Evolutionary conservation across 169 alveolate species (phyloP).

Genomic region (Plasmodium ovale): DNA sequence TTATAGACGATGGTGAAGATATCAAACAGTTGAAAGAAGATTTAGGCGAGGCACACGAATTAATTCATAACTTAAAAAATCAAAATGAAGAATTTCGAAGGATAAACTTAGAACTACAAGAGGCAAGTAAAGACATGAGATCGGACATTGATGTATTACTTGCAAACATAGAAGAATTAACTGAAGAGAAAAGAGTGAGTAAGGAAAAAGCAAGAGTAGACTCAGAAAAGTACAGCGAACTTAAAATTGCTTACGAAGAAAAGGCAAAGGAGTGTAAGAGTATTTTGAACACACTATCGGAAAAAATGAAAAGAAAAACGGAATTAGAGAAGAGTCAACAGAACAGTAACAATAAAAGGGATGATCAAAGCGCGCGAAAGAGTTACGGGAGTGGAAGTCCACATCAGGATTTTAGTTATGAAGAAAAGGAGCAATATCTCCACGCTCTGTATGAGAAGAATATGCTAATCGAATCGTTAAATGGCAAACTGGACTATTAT

Average conservation of each 20-base stretch:
- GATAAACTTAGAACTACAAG: constrained; percentile 29
- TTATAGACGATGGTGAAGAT: constrained; percentile 66
- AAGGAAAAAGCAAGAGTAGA: constrained; percentile 1
- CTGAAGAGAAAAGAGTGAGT: constrained; percentile 30
- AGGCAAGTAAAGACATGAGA: constrained; percentile 57
- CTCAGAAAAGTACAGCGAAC: constrained; percentile 35
- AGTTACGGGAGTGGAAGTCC: background rate
- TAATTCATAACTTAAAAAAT: constrained; percentile 17
- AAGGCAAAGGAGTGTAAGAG: constrained; percentile 33
- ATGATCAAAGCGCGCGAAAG: background rate
- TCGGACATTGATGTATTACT: constrained; percentile 46
- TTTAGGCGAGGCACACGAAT: constrained; percentile 34
- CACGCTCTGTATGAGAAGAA: constrained; percentile 34
- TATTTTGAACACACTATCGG: constrained; percentile 1
- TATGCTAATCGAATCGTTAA: constrained; percentile 27
- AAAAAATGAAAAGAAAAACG: constrained; percentile 35
- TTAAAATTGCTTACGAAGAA: constrained; percentile 24
- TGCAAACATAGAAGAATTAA: constrained; percentile 38
- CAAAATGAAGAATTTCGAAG: constrained; percentile 39
- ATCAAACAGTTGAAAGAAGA: constrained; percentile 44
- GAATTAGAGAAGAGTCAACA: constrained; percentile 8
- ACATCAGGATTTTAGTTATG: background rate
- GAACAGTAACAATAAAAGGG: background rate
- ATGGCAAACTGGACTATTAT: constrained; percentile 17
- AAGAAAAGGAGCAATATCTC: background rate